A percentile compares a stretch with the other conserved stretches of the same genome.
These are phyloP conservation scores for Mucor piriformis DNA, from an alignment of 371 early-diverging fungal species.

Conservation along the genomic window DNA sequence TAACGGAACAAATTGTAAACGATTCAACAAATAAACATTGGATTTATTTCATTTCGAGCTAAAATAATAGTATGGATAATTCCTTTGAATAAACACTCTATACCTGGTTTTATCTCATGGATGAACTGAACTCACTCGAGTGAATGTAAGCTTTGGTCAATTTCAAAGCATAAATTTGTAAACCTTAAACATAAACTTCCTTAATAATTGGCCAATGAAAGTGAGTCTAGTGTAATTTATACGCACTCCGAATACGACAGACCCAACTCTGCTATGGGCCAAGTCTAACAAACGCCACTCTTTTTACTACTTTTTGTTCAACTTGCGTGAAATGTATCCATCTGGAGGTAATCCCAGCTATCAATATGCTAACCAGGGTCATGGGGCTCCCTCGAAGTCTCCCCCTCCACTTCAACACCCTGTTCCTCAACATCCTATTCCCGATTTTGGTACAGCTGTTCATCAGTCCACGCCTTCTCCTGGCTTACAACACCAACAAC, in stretches of 20 bases:
- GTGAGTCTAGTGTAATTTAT: not conserved
- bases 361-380: conserved; percentile 21
- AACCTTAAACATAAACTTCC: too few species aligned
- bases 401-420: conserved; percentile 78
- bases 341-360: conserved; percentile 27
- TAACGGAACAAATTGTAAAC: not conserved
- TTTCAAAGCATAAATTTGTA: too few species aligned
- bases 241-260: not conserved
- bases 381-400: conserved; percentile 39
- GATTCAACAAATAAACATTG: not conserved
- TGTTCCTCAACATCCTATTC: conserved; percentile 69
- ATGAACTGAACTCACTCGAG: too few species aligned
- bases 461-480: conserved; percentile 59
- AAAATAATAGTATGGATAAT: not conserved
- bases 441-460: conserved; percentile 57
- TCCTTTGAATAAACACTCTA: not conserved
- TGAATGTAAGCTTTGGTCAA: too few species aligned
- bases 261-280: not conserved
- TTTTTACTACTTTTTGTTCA: not conserved
- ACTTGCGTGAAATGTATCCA: conserved; percentile 30
- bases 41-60: not conserved
- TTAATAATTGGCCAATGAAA: not conserved
- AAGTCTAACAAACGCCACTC: too few species aligned
- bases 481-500: conserved; percentile 29
- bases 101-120: too few species aligned